Base-by-base conservation (phyloP, 176 grass and related monocot species). In the Elymus sibiricus region DNA sequence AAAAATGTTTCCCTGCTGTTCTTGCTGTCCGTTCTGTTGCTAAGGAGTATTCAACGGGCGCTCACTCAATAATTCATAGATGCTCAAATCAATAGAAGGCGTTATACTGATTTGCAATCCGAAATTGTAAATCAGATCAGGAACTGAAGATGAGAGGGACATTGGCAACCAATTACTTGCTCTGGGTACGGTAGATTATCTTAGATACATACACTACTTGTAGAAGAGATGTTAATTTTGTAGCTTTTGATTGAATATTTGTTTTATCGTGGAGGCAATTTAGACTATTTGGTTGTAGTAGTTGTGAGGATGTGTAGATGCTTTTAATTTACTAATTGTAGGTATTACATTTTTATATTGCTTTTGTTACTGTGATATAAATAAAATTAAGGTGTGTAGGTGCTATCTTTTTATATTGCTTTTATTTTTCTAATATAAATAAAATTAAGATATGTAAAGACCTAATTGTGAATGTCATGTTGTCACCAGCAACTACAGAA, bases 1-100 rank as follows among this genome's bases (percentile, higher is more conserved):
- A 38, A 88, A 88, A 91, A 86, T 89, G 89, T 91, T 91, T 64
- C 83, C 83, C 62, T 91, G 86, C 26, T 94, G 89, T 73, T 83
- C 89, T 19, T 93, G 91, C 15, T 94, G 92, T 61, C 83, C 86
- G 11, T 86, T 79, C 44, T 93, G 85, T 83, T 89, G 92, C 53
- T 91, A 82, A 89, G 31, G 74, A 26, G n/a, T 47, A 35, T 86
- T 11, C 78, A 62, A 49, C 10, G 6, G 37, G 60, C 17, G 5
- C 2, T 38, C 49, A 40, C 35, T 42, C 37, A 42, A 42, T 71
- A 71, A 42, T 71, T 42, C 11, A 3, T 71, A 71, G 37, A 42
- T 40, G 68, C 68, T 71, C 37, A 42, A 71, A 24, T 42, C 11
- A 71, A 37, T 71, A 42, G 21, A 71, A 71, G 68, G 21, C 9